phyloP scores from a whole-genome alignment of 768 basidiomycete species.

The Pleurotus sapidus region DNA sequence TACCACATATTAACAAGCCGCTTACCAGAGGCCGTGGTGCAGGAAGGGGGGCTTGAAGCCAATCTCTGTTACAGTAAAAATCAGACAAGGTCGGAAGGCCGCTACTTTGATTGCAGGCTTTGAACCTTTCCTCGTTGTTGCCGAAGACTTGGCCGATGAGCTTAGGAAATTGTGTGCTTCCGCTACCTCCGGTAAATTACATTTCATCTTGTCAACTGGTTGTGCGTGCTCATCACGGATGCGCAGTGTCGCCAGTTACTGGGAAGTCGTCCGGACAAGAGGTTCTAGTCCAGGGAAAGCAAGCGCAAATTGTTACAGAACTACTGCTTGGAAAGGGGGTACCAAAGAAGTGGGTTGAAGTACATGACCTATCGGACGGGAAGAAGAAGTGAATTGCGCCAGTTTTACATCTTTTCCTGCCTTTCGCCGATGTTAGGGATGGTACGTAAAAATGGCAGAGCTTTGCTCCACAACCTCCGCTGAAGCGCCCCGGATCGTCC shows the following conservation, averaged over 20 bases:
- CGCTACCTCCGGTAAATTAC: slow-evolving; percentile 64
- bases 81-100: slow-evolving; percentile 75
- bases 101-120: slow-evolving; percentile 77
- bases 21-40: background rate
- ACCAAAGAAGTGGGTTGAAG: slow-evolving; percentile 79
- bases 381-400: slow-evolving; percentile 29
- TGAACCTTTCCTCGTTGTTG: slow-evolving; percentile 68
- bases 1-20: background rate
- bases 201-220: background rate
- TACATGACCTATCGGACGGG: slow-evolving; percentile 43
- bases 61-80: slow-evolving; percentile 65
- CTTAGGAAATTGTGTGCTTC: slow-evolving; percentile 75
- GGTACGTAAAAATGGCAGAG: background rate
- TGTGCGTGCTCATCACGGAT: slow-evolving; percentile 1
- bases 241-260: slow-evolving; percentile 56
- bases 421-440: background rate
- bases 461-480: too few relatives aligned
- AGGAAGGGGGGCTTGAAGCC: slow-evolving; percentile 80
- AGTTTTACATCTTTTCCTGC: slow-evolving; percentile 8
- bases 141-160: slow-evolving; percentile 76
- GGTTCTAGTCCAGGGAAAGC: slow-evolving; percentile 85
- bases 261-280: slow-evolving; percentile 62
- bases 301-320: slow-evolving; percentile 62
- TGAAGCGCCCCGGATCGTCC: too few relatives aligned
- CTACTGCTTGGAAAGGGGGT: slow-evolving; percentile 69